Base-by-base conservation (phyloP, 2,329 filamentous ascomycete species). In the Rhytidhysteron rufulum region DNA sequence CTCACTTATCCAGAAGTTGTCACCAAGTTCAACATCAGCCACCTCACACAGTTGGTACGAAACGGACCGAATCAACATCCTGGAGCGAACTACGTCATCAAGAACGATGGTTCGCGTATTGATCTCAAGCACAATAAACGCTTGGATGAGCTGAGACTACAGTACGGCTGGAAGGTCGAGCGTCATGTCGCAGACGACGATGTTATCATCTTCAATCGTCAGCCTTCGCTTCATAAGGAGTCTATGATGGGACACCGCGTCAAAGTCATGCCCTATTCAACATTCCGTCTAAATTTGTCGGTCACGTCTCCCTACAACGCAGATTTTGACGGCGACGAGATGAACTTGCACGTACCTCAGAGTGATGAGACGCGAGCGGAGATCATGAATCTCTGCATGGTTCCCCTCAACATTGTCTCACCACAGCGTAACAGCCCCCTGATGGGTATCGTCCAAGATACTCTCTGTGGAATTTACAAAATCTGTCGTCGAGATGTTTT, bases 201-300 rank as follows among this genome's bases (percentile, higher is more conserved):
- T 67, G 94, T 88, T 51, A 97, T 99, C 69, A 90, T 98, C 60
- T 99, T 99, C 81, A 99, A 98, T 67, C 93, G 93, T 77, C 93
- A 99, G 64, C 93, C 93, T 1, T 99, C 93, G 25, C 76, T 99
- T 58, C 93, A 99, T 77, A 99, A 99, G 69, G 93, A 98, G 65
- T 98, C 93, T 45, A 99, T 98, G 93, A 98, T 98, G 94, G 93
- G 88, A 67, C 93, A 99, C 69, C 83, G 88, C 55, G 93, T 98
- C 48, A 85, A 85, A 45, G 93, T 99, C 45, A 97, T 98, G 90
- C 93, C 93, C 3, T 98, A 95, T 67, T 98, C 93, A 5, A 99
- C 93, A 2, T 99, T 99, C 75, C 85, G 93, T 49, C 79, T 99
- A 34, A 99, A 99, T 60, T 69, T 98, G 53, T 98, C 93, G 0